Evolutionary conservation across 2,329 filamentous ascomycete species (phyloP).

Genomic region (Beauveria brongniartii): DNA sequence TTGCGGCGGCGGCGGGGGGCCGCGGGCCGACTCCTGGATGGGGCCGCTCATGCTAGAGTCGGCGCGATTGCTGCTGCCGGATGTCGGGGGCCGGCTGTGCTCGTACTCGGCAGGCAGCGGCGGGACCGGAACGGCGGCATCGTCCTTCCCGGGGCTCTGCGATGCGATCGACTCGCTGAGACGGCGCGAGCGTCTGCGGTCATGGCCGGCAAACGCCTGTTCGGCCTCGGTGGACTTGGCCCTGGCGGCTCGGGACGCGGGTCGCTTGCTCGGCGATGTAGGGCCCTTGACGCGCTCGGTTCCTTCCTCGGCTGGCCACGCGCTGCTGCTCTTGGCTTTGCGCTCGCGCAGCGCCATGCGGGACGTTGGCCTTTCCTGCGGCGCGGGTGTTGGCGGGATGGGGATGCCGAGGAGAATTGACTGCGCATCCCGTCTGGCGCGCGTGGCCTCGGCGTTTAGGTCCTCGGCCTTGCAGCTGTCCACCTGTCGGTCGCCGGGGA

Average conservation of each 20-base stretch:
- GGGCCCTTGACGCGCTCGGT: conserved; percentile 11
- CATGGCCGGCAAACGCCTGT: background rate
- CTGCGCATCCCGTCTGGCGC: conserved; percentile 57
- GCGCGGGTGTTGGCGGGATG: conserved; percentile 19
- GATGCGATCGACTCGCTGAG: conserved; percentile 40
- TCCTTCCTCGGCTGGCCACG: background rate
- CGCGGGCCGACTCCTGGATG: conserved; percentile 27
- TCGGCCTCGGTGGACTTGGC: conserved; percentile 5
- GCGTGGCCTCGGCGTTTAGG: conserved; percentile 59
- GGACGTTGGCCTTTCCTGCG: conserved; percentile 37
- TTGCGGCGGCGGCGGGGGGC: background rate
- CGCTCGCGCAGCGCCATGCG: conserved; percentile 69
- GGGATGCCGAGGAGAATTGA: conserved; percentile 33
- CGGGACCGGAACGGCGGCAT: conserved; percentile 11
- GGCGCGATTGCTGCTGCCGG: conserved; percentile 24
- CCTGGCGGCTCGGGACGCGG: conserved; percentile 14
- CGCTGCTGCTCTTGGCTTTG: conserved; percentile 46
- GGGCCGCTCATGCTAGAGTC: conserved; percentile 33
- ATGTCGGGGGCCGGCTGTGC: conserved; percentile 10
- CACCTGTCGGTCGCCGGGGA: conserved; percentile 68
- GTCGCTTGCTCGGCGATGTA: conserved; percentile 10
- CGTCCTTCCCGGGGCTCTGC: conserved; percentile 17
- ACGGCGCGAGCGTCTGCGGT: conserved; percentile 28
- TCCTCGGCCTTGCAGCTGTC: conserved; percentile 72
- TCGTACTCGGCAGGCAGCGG: conserved; percentile 13